Percentiles rank a stretch among this genome's conserved stretches.
Evolutionary conservation across 352 stramenopile genomes (phyloP).

Genomic region (Phytophthora litchii): DNA sequence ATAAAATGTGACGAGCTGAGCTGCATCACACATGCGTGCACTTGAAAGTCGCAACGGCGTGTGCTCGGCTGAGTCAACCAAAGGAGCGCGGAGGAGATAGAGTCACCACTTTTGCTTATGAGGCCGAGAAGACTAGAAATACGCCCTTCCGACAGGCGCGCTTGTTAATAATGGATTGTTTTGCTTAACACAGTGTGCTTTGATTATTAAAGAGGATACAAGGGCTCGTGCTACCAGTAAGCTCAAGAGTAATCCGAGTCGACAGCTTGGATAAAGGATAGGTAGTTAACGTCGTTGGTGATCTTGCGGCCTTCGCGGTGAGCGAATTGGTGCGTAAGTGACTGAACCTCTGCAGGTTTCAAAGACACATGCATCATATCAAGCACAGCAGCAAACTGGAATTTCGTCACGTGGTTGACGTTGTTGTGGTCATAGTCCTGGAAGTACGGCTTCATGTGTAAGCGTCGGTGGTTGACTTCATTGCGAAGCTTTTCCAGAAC

Average conservation of each 20-base stretch:
- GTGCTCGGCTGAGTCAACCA: conserved; percentile 45
- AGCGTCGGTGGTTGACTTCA: conserved; percentile 64
- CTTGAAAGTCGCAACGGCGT: conserved; percentile 43
- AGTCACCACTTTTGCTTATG: conserved; percentile 39
- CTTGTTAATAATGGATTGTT: conserved; percentile 36
- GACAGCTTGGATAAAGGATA: conserved; percentile 74
- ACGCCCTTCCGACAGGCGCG: conserved; percentile 46
- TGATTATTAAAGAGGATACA: conserved; percentile 5
- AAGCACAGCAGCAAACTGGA: conserved; percentile 82
- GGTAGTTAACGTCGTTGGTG: conserved; percentile 81
- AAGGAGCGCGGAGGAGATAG: conserved; percentile 21
- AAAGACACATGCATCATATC: conserved; percentile 83
- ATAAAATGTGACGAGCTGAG: conserved; percentile 33
- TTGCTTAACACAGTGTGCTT: conserved; percentile 4
- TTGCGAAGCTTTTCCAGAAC: conserved; percentile 53
- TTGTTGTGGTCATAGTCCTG: conserved; percentile 88
- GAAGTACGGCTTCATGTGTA: conserved; percentile 90
- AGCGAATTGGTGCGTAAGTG: conserved; percentile 57
- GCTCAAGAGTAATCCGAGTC: conserved; percentile 67
- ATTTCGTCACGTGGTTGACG: conserved; percentile 75
- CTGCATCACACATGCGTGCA: conserved; percentile 7
- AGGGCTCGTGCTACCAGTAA: neutral
- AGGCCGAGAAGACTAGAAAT: conserved; percentile 42
- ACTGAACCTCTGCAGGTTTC: conserved; percentile 54
- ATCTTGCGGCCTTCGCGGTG: conserved; percentile 54